Conservation (phyloP, 257 asterid species). For the Anisodus acutangulus region DNA sequence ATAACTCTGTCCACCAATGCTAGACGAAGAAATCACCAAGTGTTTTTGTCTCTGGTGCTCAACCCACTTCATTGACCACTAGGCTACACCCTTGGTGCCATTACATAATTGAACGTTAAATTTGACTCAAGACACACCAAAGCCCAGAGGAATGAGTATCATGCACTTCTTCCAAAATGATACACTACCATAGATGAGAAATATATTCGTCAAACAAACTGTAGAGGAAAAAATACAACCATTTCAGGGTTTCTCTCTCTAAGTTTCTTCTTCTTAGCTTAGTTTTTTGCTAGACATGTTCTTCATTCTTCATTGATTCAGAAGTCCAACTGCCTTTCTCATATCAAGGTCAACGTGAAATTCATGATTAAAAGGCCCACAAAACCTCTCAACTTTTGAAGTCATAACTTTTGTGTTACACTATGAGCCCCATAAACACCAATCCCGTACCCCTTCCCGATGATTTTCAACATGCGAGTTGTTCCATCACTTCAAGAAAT, state of each 20-base stretch:
- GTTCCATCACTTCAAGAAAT: constrained; percentile 21
- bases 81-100: no score
- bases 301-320: background rate
- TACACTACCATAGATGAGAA: no score
- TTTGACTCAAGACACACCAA: no score
- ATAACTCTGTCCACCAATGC: no score
- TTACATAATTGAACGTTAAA: no score
- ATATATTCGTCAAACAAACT: no score
- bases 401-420: background rate
- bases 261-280: background rate
- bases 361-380: background rate
- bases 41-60: no score
- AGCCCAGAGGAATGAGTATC: no score
- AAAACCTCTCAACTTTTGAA: background rate
- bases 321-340: background rate
- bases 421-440: background rate
- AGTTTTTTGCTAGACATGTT: background rate
- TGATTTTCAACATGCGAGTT: constrained; percentile 2
- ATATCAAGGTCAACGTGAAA: background rate
- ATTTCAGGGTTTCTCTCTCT: background rate
- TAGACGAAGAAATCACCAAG: no score
- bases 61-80: no score
- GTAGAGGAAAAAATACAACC: background rate
- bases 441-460: background rate
- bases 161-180: no score